Conservation (phyloP, 2,329 filamentous ascomycete genomes). For the Colletotrichum lentis region DNA sequence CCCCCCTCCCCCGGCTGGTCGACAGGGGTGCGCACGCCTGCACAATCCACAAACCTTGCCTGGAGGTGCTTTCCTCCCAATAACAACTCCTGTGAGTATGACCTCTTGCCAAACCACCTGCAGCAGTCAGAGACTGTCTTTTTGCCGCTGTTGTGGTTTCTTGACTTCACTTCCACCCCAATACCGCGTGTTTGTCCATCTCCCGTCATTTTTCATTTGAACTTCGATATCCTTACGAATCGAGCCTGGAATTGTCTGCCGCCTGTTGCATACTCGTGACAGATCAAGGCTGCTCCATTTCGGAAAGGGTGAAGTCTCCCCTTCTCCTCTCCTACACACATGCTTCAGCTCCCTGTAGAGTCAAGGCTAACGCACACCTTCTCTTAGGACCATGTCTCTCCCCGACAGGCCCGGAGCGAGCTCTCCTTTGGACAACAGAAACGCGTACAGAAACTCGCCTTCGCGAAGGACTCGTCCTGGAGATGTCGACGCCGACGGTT, state of each 20-base stretch:
- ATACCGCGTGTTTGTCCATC: slow-evolving; percentile 6
- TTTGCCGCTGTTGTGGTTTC: slow-evolving; percentile 18
- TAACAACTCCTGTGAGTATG: slow-evolving; percentile 40
- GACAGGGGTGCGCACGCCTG: slow-evolving; percentile 35
- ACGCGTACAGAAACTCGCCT: slow-evolving; percentile 72
- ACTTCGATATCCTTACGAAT: slow-evolving; percentile 7
- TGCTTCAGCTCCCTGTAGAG: neutral
- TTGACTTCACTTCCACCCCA: slow-evolving; percentile 9
- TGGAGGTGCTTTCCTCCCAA: slow-evolving; percentile 33
- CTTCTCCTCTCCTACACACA: neutral
- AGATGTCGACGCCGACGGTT: slow-evolving; percentile 74
- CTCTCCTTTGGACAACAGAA: slow-evolving; percentile 67
- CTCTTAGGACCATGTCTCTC: slow-evolving; percentile 64
- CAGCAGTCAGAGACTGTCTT: slow-evolving; percentile 22
- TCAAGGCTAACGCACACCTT: slow-evolving; percentile 27
- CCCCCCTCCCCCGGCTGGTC: slow-evolving; percentile 20
- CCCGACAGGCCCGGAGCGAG: slow-evolving; percentile 71
- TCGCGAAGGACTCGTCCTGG: slow-evolving; percentile 70
- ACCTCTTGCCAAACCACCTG: slow-evolving; percentile 27
- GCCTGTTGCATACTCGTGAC: slow-evolving; percentile 22
- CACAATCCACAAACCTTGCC: slow-evolving; percentile 38
- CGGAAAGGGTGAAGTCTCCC: slow-evolving; percentile 39
- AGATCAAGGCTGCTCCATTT: slow-evolving; percentile 25
- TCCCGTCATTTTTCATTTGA: slow-evolving; percentile 6
- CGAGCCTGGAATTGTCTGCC: slow-evolving; percentile 20